Evolutionary conservation across 257 asterid species (phyloP), one percentile per base, ranked within the genome.

Genomic region (Craterostigma plantagineum): DNA sequence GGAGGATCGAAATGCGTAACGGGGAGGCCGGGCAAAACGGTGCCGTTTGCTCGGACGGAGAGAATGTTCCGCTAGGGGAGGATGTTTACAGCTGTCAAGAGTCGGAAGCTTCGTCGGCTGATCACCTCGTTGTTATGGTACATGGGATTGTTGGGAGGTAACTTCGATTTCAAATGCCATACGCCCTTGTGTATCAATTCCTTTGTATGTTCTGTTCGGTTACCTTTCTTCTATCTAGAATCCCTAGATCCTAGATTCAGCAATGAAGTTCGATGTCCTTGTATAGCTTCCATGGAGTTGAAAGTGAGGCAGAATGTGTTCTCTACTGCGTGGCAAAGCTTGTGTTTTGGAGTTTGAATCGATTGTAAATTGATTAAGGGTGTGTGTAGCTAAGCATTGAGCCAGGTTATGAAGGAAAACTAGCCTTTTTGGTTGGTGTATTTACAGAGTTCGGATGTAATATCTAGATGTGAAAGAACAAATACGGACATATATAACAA

Each of bases 121-220:
- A 73, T 76, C 93, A 80, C 66, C 81, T 80, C 7, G 79, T 80
- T 42, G 57, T 76, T 34, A 65, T 76, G 91, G 79, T 80, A 43
- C 93, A 80, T 49, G 93, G 93, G 27, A 80, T 80, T 58, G 74
- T 80, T 4, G 93, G 93, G 62, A 76, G 91, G 93, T 75, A n/a
- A 66, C 10, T 41, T 36, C 14, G 12, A 9, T 36, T 12, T 36
- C 40, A 36, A 10, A 9, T 10, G 11, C 8, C 14, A 36, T 2
- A 2, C 30, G 30, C 30, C 30, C 30, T 6, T 23, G 30, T 36
- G 40, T 8, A 12, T 10, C 11, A 9, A 12, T 9, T 41, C n/a
- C n/a, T n/a, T n/a, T 41, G 14, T 3, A 6, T 9, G 45, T 41
- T 14, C 16, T 14, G 16, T 43, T 41, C 48, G 1, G 30, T n/a